These are phyloP conservation scores for Lagenaria siceraria DNA, from an alignment of 306 rosid species.

Conservation along the genomic window DNA sequence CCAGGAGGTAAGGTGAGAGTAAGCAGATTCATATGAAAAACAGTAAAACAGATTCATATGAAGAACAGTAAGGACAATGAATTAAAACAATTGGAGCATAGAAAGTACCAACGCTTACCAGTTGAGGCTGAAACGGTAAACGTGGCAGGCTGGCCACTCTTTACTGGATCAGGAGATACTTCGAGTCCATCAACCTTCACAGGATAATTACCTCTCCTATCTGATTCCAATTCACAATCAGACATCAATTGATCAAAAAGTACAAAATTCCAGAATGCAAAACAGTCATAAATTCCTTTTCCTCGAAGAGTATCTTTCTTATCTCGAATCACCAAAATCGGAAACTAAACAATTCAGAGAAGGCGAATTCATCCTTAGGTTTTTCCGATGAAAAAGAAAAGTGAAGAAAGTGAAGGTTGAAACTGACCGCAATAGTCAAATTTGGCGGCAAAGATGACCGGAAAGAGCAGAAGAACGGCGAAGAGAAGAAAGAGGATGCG, in stretches of 20 bases:
- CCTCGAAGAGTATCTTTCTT: neutral
- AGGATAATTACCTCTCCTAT: constrained; percentile 38
- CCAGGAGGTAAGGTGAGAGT: neutral
- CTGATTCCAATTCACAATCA: constrained; percentile 20
- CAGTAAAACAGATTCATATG: too few relatives aligned
- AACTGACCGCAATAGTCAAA: constrained; percentile 57
- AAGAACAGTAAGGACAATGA: neutral
- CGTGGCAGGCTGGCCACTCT: constrained; percentile 51
- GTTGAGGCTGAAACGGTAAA: constrained; percentile 68
- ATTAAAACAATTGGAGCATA: neutral
- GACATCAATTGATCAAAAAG: neutral
- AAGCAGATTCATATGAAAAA: neutral
- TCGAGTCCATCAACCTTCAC: constrained; percentile 55
- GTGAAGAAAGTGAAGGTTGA: neutral
- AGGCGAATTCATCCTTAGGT: neutral
- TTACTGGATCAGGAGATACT: constrained; percentile 57
- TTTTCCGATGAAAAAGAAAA: neutral
- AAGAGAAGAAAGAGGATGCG: constrained; percentile 27
- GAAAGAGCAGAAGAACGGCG: constrained; percentile 18
- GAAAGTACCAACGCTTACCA: constrained; percentile 20
- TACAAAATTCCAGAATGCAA: neutral
- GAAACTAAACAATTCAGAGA: neutral
- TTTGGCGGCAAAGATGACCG: constrained; percentile 25
- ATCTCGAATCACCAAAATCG: neutral
- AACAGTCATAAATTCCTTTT: neutral